These are phyloP conservation scores for Colletotrichum spinosum DNA, from an alignment of 2,329 filamentous ascomycete genomes.

Conservation along the genomic window DNA sequence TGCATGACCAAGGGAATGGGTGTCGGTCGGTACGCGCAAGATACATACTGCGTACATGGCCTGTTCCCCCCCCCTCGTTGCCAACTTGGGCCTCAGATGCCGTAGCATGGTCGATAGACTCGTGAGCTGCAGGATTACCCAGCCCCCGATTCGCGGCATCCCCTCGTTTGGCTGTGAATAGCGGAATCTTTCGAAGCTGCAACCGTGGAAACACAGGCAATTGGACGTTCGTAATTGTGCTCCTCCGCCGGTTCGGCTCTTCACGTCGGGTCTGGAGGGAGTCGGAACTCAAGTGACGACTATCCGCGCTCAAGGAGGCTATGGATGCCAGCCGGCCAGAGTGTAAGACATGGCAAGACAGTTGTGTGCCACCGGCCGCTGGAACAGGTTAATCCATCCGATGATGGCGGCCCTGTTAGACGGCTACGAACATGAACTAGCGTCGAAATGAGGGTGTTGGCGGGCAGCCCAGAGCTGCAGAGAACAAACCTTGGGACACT, in stretches of 20 bases:
- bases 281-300: not conserved
- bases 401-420: conserved; percentile 14
- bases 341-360: conserved; percentile 26
- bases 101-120: conserved; percentile 20
- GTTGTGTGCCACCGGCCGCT: conserved; percentile 15
- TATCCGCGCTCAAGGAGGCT: not conserved
- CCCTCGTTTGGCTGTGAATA: conserved; percentile 3
- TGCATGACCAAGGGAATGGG: conserved; percentile 19
- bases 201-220: not conserved
- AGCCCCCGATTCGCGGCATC: conserved; percentile 14
- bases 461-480: conserved; percentile 19
- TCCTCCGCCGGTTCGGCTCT: not conserved
- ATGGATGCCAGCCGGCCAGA: conserved; percentile 8
- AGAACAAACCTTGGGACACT: conserved; percentile 10
- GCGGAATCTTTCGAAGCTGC: not conserved
- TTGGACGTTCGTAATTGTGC: not conserved
- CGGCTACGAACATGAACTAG: conserved; percentile 27
- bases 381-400: conserved; percentile 28
- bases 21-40: conserved; percentile 19
- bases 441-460: not conserved
- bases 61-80: conserved; percentile 22
- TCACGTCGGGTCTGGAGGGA: not conserved
- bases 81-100: conserved; percentile 21
- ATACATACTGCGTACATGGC: conserved; percentile 13
- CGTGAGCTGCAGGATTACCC: conserved; percentile 20